phyloP scores from a whole-genome alignment of 495 filamentous ascomycete genomes.

The Neurospora tetraspora region DNA sequence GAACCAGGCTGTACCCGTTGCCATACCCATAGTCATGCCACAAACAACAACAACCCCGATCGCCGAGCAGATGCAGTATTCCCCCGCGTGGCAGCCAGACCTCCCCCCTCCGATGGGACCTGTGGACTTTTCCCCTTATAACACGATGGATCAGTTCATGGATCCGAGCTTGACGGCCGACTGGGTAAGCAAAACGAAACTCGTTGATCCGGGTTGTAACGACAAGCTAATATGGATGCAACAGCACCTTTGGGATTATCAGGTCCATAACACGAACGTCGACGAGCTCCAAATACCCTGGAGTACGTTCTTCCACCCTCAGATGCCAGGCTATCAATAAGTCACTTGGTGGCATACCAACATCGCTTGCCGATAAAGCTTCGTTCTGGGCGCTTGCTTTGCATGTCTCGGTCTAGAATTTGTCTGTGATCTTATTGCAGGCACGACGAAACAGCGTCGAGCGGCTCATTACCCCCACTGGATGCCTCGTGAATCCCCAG shows the following conservation, averaged over 20 bases:
- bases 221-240: neutral
- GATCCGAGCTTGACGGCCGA: conserved; percentile 9
- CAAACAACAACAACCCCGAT: neutral
- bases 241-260: conserved; percentile 16
- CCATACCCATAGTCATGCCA: neutral
- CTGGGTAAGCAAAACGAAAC: conserved; percentile 12
- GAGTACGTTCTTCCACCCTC: conserved; percentile 13
- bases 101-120: neutral
- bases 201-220: neutral
- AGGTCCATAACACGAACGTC: conserved; percentile 12
- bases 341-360: neutral
- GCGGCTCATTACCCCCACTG: neutral
- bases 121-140: neutral
- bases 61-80: neutral
- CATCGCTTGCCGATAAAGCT: neutral
- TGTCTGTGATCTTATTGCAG: neutral
- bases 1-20: neutral
- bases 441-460: neutral
- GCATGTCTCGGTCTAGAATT: neutral
- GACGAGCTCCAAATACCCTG: conserved; percentile 14
- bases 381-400: neutral
- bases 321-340: neutral
- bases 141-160: conserved; percentile 6
- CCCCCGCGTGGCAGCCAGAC: neutral
- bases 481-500: neutral